Evolutionary conservation across 441 rosid genomes (phyloP).

Genomic region (Flueggea neowawraea): DNA sequence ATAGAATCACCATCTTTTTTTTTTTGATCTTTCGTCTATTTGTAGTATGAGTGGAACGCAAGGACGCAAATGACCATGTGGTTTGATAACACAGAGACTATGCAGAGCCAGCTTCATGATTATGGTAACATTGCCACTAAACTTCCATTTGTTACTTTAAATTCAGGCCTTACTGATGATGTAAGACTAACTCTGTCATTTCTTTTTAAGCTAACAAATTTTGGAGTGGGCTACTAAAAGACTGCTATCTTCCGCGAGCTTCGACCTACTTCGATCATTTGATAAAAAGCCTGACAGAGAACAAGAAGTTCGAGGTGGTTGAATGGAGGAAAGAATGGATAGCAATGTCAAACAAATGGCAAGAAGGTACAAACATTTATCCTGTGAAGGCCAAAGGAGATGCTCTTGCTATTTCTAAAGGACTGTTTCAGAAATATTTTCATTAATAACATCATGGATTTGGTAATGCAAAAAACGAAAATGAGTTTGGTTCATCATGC

Average conservation of each 20-base stretch:
- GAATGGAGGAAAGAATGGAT: constrained; percentile 82
- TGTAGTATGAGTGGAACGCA: constrained; percentile 90
- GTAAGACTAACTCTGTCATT: background rate
- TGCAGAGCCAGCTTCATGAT: constrained; percentile 91
- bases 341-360: constrained; percentile 70
- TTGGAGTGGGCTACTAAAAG: constrained; percentile 80
- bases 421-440: constrained; percentile 52
- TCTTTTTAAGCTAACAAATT: constrained; percentile 69
- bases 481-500: too few relatives aligned
- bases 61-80: constrained; percentile 98
- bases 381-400: constrained; percentile 61
- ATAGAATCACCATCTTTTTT: background rate
- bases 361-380: constrained; percentile 47
- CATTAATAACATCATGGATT: constrained; percentile 15
- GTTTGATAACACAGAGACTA: constrained; percentile 60
- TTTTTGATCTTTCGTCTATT: background rate
- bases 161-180: too few relatives aligned
- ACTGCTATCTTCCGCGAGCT: constrained; percentile 71
- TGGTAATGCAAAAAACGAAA: too few relatives aligned
- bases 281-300: constrained; percentile 44
- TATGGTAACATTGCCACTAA: constrained; percentile 46
- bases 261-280: constrained; percentile 41
- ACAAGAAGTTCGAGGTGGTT: constrained; percentile 43
- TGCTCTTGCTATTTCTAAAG: constrained; percentile 54
- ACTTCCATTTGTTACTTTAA: background rate